Base-by-base conservation (phyloP, 2,329 filamentous ascomycete species). In the Colletotrichum destructivum region DNA sequence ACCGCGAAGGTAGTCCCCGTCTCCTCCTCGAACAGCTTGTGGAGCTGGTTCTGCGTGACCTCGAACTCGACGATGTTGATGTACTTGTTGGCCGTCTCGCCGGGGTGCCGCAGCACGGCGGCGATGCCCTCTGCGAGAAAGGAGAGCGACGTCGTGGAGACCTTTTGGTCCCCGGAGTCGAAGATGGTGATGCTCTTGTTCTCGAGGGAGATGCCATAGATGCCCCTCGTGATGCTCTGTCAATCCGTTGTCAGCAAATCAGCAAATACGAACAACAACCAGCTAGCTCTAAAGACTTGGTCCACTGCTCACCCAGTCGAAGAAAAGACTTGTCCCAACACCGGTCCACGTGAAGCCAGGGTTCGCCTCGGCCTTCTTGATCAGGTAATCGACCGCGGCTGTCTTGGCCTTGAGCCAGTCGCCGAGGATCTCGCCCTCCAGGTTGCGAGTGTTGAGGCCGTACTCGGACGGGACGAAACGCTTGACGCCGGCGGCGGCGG, bases 31-130 rank as follows among this genome's bases (percentile, higher is more conserved):
- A 88, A 80, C 1, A 84, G 78, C 15, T 81, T 78, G 2, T 92
- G 77, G 2, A 93, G 79, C 74, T 92, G 83, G 35, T 88, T 88
- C 79, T 92, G 90, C 1, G 87, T 86, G 0, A 87, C 85, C 49
- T 85, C 85, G 74, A 91, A 89, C 1, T 87, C 89, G 8, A 88
- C 85, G 21, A 92, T 80, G 66, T 85, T 85, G 49, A 93, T 78
- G 77, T 90, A 88, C 71, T 87, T 83, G 77, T 92, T 92, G 47
- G 83, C 85, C 0, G 89, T 91, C 71, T 84, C 80, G 2, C 84
- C 82, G 0, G 86, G 83, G 54, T 79, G 84, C 76, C 81, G 81
- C 15, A 92, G 78, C 40, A 89, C 81, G 9, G 84, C 82, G 12
- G 84, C 84, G 0, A 91, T 70, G 42, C 67, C 67, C 26, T 70